Evolutionary conservation across 106 monocot species (phyloP), one percentile per base, ranked within the genome.

Genomic region (Gastrodia elata): DNA sequence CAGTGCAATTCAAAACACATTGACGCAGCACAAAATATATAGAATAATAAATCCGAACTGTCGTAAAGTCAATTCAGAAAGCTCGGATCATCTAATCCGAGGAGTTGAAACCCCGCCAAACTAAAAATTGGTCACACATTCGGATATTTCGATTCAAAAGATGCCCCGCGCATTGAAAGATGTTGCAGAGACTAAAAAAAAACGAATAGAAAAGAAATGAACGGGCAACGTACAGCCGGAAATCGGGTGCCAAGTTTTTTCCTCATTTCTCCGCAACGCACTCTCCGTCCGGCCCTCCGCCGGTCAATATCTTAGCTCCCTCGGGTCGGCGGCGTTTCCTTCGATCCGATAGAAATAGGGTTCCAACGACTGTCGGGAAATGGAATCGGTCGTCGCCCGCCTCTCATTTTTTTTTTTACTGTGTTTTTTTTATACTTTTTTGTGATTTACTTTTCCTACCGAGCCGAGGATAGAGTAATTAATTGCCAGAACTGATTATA

Each of bases 161-260:
- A 39, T 30, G 68, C 68, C 38, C 18, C 6, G 6, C 38, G 10
- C 26, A 22, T 25, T 9, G n/a, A 70, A 26, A 22, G 35, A 70
- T 32, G 16, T 18, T 6, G 9, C 56, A 58, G 38, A 58, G 58
- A n/a, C n/a, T n/a, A n/a, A n/a, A n/a, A n/a, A n/a, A 37, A 57
- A 2, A 40, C 39, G 26, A 35, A 40, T 39, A 39, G 11, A 36
- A 35, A 56, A 52, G 20, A 61, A 39, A 71, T 6, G 28, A 72
- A 6, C 15, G 48, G 39, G 35, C 20, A 25, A 69, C 88, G 36
- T 80, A 95, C 97, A 82, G 97, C 97, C 30, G 97, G 97, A 37
- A 97, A 97, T 43, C 97, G 90, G 24, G 97, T 93, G 64, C 92
- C 97, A 39, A 97, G 90, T 84, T 97, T 97, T 87, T 95, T 95